Evolutionary conservation across 2,329 filamentous ascomycete genomes (phyloP).

Genomic region (Talaromyces islandicus): DNA sequence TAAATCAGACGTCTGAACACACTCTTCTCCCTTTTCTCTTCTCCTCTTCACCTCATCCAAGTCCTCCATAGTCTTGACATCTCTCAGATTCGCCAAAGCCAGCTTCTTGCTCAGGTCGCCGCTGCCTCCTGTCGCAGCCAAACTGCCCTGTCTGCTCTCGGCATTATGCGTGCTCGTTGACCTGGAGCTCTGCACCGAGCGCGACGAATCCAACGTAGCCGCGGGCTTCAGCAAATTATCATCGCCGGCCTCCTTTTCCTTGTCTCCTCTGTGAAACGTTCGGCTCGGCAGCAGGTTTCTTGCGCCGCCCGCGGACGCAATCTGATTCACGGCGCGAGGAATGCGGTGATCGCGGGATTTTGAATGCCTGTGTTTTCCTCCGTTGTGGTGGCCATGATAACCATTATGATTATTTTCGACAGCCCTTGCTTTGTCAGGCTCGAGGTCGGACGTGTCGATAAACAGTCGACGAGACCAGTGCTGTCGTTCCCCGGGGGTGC

Average conservation of each 20-base stretch:
- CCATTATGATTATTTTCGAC: background rate
- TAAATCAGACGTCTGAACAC: constrained; percentile 41
- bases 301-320: constrained; percentile 24
- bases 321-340: constrained; percentile 27
- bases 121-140: constrained; percentile 14
- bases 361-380: constrained; percentile 21
- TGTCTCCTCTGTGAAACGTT: constrained; percentile 19
- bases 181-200: constrained; percentile 28
- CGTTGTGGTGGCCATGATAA: background rate
- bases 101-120: constrained; percentile 21
- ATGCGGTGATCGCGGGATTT: constrained; percentile 26
- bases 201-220: constrained; percentile 22
- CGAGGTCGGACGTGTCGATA: constrained; percentile 15
- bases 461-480: constrained; percentile 14
- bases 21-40: constrained; percentile 74
- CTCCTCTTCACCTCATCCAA: constrained; percentile 42
- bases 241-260: constrained; percentile 22
- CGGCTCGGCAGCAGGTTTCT: constrained; percentile 27
- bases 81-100: constrained; percentile 22
- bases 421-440: constrained; percentile 1
- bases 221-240: constrained; percentile 24
- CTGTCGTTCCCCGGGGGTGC: constrained; percentile 13
- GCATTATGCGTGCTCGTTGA: constrained; percentile 19
- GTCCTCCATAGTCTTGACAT: constrained; percentile 28
- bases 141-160: constrained; percentile 23